Evolutionary conservation across 2,329 filamentous ascomycete species (phyloP).

Genomic region (Ophiostoma himal-ulmi): DNA sequence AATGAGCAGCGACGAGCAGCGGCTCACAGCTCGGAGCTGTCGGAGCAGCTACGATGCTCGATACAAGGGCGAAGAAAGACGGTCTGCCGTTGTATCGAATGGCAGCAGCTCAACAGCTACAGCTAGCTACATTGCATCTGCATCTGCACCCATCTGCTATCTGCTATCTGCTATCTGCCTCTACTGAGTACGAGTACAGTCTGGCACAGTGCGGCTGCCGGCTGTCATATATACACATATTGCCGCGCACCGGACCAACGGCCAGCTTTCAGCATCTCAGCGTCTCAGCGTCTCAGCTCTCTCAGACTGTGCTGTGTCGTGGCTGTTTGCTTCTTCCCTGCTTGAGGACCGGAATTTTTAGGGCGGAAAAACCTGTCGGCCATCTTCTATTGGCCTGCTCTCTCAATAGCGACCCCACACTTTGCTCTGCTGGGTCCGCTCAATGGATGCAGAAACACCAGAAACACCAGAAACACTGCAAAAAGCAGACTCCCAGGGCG

Average conservation of each 20-base stretch:
- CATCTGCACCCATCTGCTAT: neutral
- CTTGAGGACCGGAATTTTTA: conserved; percentile 26
- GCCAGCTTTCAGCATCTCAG: neutral
- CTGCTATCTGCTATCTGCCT: too few species aligned
- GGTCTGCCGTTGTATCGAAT: neutral
- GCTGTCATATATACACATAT: neutral
- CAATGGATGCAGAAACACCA: conserved; percentile 11
- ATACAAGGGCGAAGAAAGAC: neutral
- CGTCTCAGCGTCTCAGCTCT: neutral
- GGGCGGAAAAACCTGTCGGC: conserved; percentile 26
- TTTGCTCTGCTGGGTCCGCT: conserved; percentile 14
- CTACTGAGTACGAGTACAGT: too few species aligned
- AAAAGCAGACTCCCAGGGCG: conserved; percentile 12
- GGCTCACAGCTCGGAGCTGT: neutral
- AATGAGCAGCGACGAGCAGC: neutral
- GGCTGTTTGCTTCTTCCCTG: conserved; percentile 20
- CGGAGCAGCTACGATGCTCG: neutral
- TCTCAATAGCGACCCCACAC: conserved; percentile 21
- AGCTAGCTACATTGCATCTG: neutral
- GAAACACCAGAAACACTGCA: neutral
- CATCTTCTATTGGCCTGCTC: conserved; percentile 25
- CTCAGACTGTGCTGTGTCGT: neutral
- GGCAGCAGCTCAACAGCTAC: neutral
- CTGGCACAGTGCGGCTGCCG: neutral
- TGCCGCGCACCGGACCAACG: neutral